Evolutionary conservation across 768 basidiomycete genomes (phyloP).

Genomic region (Suillus discolor): DNA sequence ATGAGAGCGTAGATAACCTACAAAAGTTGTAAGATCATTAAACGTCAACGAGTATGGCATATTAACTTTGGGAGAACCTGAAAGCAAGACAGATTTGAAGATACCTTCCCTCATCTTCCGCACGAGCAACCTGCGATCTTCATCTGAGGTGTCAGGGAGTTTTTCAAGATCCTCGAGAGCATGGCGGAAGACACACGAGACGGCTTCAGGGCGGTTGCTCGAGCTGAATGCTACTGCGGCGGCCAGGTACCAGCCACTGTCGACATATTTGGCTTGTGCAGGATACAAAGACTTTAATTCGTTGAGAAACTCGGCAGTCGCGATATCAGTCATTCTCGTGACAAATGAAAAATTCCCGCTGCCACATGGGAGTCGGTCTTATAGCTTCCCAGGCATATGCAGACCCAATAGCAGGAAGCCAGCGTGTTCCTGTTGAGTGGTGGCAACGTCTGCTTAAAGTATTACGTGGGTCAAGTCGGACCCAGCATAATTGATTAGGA

Average conservation of each 20-base stretch:
- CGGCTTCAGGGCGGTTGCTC: slow-evolving; percentile 59
- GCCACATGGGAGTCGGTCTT: not conserved
- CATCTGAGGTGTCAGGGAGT: slow-evolving; percentile 24
- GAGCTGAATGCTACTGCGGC: slow-evolving; percentile 59
- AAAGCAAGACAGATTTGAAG: slow-evolving; percentile 60
- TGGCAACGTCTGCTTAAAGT: not conserved
- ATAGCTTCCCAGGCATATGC: not conserved
- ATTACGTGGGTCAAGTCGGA: not conserved
- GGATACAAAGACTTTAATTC: slow-evolving; percentile 51
- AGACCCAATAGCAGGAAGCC: not conserved
- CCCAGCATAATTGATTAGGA: not conserved
- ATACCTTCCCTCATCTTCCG: slow-evolving; percentile 60
- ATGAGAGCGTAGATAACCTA: slow-evolving; percentile 57
- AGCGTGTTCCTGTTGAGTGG: not conserved
- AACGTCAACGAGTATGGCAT: not conserved
- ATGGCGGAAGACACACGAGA: slow-evolving; percentile 55
- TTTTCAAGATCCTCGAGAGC: slow-evolving; percentile 47
- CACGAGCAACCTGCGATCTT: slow-evolving; percentile 46
- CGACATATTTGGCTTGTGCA: slow-evolving; percentile 19
- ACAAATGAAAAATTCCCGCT: not conserved
- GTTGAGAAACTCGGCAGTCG: slow-evolving; percentile 44
- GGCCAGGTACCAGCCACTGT: slow-evolving; percentile 62
- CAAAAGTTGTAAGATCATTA: not conserved
- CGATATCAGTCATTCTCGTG: slow-evolving; percentile 31
- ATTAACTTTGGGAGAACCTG: slow-evolving; percentile 59